Evolutionary conservation across 2,329 filamentous ascomycete genomes (phyloP).

Genomic region (Chaetothyriales sp.): DNA sequence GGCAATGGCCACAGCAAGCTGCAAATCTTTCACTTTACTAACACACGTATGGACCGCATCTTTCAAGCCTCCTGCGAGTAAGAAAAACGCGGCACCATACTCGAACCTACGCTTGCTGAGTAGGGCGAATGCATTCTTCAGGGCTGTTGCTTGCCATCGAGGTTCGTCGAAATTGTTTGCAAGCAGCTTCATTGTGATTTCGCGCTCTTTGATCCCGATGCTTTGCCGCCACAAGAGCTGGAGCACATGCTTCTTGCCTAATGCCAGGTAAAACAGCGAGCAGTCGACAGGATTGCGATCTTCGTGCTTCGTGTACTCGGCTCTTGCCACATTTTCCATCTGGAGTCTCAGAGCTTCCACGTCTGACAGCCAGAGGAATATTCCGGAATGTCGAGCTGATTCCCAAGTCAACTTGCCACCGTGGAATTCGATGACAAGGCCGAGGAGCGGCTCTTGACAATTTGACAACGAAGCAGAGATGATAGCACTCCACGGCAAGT

Average conservation of each 20-base stretch:
- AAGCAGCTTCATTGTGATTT: constrained; percentile 62
- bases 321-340: constrained; percentile 81
- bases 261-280: constrained; percentile 77
- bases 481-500: constrained; percentile 55
- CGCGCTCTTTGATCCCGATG: constrained; percentile 74
- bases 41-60: constrained; percentile 79
- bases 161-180: constrained; percentile 82
- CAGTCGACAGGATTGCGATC: constrained; percentile 84
- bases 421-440: constrained; percentile 68
- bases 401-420: constrained; percentile 72
- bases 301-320: constrained; percentile 75
- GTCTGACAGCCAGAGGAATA: constrained; percentile 92
- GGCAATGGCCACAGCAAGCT: constrained; percentile 76
- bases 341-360: constrained; percentile 57
- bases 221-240: constrained; percentile 93
- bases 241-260: constrained; percentile 80
- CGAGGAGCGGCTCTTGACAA: constrained; percentile 73
- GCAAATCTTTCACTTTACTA: constrained; percentile 74
- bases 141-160: constrained; percentile 74
- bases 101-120: constrained; percentile 84
- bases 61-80: constrained; percentile 70
- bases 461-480: constrained; percentile 55
- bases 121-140: constrained; percentile 93
- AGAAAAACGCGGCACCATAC: constrained; percentile 91
- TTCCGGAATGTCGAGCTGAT: constrained; percentile 68